Conservation (phyloP, 2,329 filamentous ascomycete genomes). For the Purpureocillium takamizusanense region DNA sequence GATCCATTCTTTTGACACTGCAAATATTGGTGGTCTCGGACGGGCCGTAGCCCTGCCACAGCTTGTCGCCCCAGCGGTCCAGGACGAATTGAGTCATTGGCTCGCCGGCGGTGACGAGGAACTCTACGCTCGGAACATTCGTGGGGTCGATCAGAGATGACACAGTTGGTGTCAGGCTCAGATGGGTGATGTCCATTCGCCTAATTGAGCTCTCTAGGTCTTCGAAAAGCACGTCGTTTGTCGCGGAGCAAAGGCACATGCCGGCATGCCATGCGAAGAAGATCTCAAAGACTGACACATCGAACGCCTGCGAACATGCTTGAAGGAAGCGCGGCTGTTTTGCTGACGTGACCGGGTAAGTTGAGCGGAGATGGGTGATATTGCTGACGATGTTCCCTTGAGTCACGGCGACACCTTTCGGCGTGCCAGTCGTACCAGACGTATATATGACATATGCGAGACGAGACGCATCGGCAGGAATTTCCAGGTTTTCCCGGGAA, state of each 20-base stretch:
- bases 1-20: slow-evolving; percentile 57
- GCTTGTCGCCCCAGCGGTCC: slow-evolving; percentile 55
- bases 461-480: slow-evolving; percentile 32
- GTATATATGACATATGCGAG: slow-evolving; percentile 76
- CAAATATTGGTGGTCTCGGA: slow-evolving; percentile 86
- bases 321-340: slow-evolving; percentile 58
- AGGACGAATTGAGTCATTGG: slow-evolving; percentile 65
- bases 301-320: slow-evolving; percentile 76
- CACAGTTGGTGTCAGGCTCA: slow-evolving; percentile 80
- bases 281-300: slow-evolving; percentile 84
- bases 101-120: slow-evolving; percentile 76
- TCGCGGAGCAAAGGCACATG: slow-evolving; percentile 68
- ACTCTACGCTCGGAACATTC: slow-evolving; percentile 61
- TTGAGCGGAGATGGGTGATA: slow-evolving; percentile 51
- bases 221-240: slow-evolving; percentile 64
- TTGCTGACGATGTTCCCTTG: slow-evolving; percentile 71
- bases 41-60: slow-evolving; percentile 78
- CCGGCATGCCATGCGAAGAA: slow-evolving; percentile 76
- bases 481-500: slow-evolving; percentile 24
- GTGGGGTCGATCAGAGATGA: slow-evolving; percentile 62
- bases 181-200: slow-evolving; percentile 58
- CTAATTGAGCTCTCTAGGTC: slow-evolving; percentile 63
- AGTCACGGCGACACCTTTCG: slow-evolving; percentile 73
- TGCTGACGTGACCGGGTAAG: slow-evolving; percentile 49
- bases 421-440: slow-evolving; percentile 71